Conservation (phyloP, 257 asterid genomes). For the Jacaranda mimosifolia region DNA sequence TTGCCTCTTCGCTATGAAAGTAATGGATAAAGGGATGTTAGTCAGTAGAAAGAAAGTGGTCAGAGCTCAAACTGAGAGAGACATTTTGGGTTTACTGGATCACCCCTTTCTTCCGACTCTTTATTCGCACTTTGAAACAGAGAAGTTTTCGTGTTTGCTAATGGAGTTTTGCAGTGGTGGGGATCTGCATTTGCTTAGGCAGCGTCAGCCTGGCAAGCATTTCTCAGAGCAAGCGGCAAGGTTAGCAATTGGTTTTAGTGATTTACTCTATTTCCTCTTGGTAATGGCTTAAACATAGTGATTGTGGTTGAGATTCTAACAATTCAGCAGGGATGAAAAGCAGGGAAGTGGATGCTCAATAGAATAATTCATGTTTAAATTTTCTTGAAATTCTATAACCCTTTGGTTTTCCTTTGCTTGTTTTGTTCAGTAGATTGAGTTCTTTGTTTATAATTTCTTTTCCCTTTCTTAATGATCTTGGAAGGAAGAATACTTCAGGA, state of each 20-base stretch:
- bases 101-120: slow-evolving; percentile 94
- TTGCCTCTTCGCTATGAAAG: slow-evolving; percentile 83
- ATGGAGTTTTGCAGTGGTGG: slow-evolving; percentile 99
- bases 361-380: background rate
- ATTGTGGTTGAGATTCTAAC: background rate
- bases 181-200: slow-evolving; percentile 91
- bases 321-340: background rate
- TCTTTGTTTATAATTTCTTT: background rate
- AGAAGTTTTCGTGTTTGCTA: slow-evolving; percentile 81
- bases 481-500: too few relatives aligned
- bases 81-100: slow-evolving; percentile 76
- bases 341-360: background rate
- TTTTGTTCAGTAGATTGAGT: background rate
- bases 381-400: slow-evolving; percentile 6
- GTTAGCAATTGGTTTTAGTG: slow-evolving; percentile 43
- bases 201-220: slow-evolving; percentile 81
- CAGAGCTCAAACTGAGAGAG: slow-evolving; percentile 92
- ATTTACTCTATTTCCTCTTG: background rate
- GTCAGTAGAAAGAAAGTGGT: slow-evolving; percentile 78
- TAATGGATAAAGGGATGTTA: slow-evolving; percentile 88
- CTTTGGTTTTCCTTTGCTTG: slow-evolving; percentile 6
- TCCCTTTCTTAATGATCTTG: background rate
- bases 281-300: background rate
- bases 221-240: slow-evolving; percentile 91
- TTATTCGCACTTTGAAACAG: slow-evolving; percentile 86